Conservation (phyloP, 495 filamentous ascomycete genomes). For the Antarctomyces pellizariae region DNA sequence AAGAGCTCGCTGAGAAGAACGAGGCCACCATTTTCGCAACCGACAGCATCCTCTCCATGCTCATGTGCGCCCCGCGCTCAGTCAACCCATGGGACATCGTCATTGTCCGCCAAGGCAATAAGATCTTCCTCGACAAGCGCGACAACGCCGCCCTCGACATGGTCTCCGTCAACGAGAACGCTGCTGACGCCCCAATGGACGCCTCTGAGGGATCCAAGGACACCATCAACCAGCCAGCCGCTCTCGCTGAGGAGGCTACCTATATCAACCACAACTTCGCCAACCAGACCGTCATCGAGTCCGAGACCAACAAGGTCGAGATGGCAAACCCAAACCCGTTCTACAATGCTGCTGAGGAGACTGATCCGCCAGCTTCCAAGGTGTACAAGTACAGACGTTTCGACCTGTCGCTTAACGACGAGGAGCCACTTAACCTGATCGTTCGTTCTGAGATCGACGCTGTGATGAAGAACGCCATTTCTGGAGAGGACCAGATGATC, state of each 20-base stretch:
- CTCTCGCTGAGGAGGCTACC: conserved; percentile 86
- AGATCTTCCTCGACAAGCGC: conserved; percentile 96
- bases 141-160: conserved; percentile 83
- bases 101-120: conserved; percentile 71
- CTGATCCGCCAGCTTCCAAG: conserved; percentile 80
- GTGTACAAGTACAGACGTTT: conserved; percentile 96
- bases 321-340: conserved; percentile 86
- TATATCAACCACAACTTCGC: conserved; percentile 99
- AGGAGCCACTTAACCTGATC: conserved; percentile 79
- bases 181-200: conserved; percentile 85
- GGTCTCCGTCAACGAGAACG: conserved; percentile 97
- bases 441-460: conserved; percentile 95
- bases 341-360: conserved; percentile 84
- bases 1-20: conserved; percentile 88
- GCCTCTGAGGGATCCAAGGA: conserved; percentile 84
- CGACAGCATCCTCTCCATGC: conserved; percentile 90
- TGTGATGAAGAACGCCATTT: conserved; percentile 77
- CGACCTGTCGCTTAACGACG: conserved; percentile 78
- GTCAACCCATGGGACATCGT: conserved; percentile 98
- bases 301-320: conserved; percentile 45
- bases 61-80: conserved; percentile 90
- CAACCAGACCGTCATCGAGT: conserved; percentile 77
- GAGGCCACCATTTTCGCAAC: conserved; percentile 95
- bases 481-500: conserved; percentile 68
- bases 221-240: conserved; percentile 69